Evolutionary conservation across 352 stramenopile species (phyloP).

Genomic region (Pythium rhizo-oryzae): DNA sequence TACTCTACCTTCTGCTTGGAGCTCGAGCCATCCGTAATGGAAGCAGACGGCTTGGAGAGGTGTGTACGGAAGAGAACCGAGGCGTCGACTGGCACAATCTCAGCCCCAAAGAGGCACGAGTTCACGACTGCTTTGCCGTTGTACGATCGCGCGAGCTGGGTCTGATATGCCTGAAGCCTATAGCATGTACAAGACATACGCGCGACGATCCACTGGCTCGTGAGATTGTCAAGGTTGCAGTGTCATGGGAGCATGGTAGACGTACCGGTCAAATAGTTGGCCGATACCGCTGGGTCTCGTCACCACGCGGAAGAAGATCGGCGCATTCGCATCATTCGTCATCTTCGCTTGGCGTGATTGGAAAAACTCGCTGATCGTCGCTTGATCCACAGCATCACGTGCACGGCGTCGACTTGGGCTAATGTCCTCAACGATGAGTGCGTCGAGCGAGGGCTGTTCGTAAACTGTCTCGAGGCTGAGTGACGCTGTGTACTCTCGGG

Average conservation of each 20-base stretch:
- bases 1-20: slow-evolving; percentile 21
- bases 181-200: not conserved
- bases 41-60: not conserved
- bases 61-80: slow-evolving; percentile 12
- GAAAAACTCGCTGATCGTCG: slow-evolving; percentile 14
- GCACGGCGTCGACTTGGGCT: slow-evolving; percentile 12
- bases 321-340: not conserved
- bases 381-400: slow-evolving; percentile 21
- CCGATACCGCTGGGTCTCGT: slow-evolving; percentile 8
- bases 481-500: slow-evolving; percentile 26
- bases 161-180: slow-evolving; percentile 23
- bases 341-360: not conserved
- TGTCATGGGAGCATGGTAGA: not conserved
- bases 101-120: slow-evolving; percentile 26
- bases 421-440: slow-evolving; percentile 9
- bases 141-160: slow-evolving; percentile 13
- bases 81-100: slow-evolving; percentile 12
- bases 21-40: not conserved
- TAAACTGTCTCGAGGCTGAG: slow-evolving; percentile 19
- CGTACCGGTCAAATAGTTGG: slow-evolving; percentile 19
- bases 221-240: not conserved
- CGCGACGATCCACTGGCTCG: not conserved
- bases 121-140: slow-evolving; percentile 19
- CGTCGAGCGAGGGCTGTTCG: not conserved
- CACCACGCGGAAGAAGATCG: slow-evolving; percentile 15